Base-by-base conservation (phyloP, 345 rosid species). In the Citrus inodora region DNA sequence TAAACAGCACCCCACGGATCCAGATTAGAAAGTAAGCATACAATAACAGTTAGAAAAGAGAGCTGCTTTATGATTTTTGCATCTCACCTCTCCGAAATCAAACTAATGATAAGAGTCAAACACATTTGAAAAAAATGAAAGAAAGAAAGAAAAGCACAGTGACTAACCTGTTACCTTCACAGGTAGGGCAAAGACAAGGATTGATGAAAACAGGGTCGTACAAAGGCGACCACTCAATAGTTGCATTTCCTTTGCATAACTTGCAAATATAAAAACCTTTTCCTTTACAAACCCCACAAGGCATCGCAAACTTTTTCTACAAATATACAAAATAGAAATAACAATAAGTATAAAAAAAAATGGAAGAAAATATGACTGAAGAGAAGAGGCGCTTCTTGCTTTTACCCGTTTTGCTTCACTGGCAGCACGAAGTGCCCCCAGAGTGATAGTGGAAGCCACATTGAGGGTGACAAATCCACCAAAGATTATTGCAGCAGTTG, bases 181-280 rank as follows among this genome's bases (percentile, higher is more conserved):
- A 95, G 28, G 98, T 93, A 76, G 98, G 98, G 84, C 98, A 95
- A 81, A 93, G 84, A 79, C 93, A 89, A 56, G 95, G 98, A 76
- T 92, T 92, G 77, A 91, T 84, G 80, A 84, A 88, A 76, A 93
- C 80, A 35, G 97, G 98, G 75, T 93, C 97, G 82, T 82, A 88
- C 83, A 93, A 76, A 22, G 98, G 98, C 27, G 98, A 90, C 98
- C 98, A 93, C 35, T 84, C 74, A 16, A 95, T 78, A 4, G 87
- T 85, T 51, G 95, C 89, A 74, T 91, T 81, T 76, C 98, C 98
- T 78, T 86, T 87, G 86, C 98, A 95, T 37, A 93, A 66, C 87
- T 89, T 95, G 87, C 98, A 95, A 70, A 87, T 81, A 78, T 89
- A 95, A 85, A 89, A 95, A 70, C 98, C 95, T 86, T 93, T 95